Base-by-base conservation (phyloP, 2,329 filamentous ascomycete genomes). In the Diaporthe ampelina region DNA sequence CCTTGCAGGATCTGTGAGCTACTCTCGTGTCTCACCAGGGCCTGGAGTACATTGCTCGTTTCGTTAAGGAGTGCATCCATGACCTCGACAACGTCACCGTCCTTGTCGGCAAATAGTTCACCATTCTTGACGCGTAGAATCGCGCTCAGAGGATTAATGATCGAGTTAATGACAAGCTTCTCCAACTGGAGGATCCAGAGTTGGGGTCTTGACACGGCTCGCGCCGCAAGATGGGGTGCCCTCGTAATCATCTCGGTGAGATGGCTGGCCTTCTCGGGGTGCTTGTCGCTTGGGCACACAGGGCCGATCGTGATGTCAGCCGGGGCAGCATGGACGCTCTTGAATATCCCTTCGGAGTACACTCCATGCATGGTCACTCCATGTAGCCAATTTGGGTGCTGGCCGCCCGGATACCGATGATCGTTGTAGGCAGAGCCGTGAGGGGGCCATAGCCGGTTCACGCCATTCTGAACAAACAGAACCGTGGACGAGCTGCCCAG, bases 401-500 rank as follows among this genome's bases (percentile, higher is more conserved):
- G 73, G 15, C 77, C 79, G 21, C 73, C 65, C 2, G 80, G 77
- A 72, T 85, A 89, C 24, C 88, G 83, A 70, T 83, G 79, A 2
- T 78, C 76, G 48, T 82, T 81, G 78, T 90, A 90, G 1, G 80
- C 74, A 5, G 78, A 77, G 3, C 88, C 88, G 67, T 86, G 80
- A 10, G 89, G 89, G 32, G 88, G 88, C 89, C 89, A 91, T 21
- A 90, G 81, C 77, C 86, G 87, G 43, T 94, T 95, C 91, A 98
- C 93, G 61, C 96, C 96, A 79, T 98, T 98, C 79, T 98, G 95
- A 32, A 94, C 85, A 79, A 98, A 94, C 17, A 93, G 87, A n/a
- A 98, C 90, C 0, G 94, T 93, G n/a, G 92, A 94, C 4, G 87
- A 82, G 4, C 84, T 82, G 76, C 91, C 88, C 3, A 92, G 88